Percentiles rank a stretch among this genome's conserved stretches.
These are phyloP conservation scores for Cucurbita maxima DNA, from an alignment of 306 rosid genomes.

Conservation along the genomic window DNA sequence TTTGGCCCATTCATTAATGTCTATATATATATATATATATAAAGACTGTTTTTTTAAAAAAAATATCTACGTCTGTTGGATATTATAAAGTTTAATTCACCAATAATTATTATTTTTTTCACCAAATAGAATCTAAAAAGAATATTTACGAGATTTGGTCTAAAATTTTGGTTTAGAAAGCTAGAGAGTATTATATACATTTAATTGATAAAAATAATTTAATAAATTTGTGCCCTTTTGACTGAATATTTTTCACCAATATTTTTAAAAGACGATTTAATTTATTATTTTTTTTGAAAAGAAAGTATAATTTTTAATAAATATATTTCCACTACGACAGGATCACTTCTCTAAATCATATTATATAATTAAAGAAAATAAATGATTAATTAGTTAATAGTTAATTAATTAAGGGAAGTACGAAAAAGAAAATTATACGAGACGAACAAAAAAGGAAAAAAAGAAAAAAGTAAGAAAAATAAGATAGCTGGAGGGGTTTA, in stretches of 20 bases:
- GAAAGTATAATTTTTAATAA: too few relatives aligned
- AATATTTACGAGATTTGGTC: conserved; percentile 1
- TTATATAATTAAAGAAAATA: too few relatives aligned
- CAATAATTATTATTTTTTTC: not conserved
- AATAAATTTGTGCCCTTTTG: not conserved
- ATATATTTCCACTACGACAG: too few relatives aligned
- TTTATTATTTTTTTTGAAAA: too few relatives aligned
- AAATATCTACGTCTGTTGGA: too few relatives aligned
- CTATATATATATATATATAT: not conserved
- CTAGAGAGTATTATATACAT: not conserved
- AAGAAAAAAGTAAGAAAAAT: not conserved
- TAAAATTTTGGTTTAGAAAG: not conserved
- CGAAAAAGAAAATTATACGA: not conserved
- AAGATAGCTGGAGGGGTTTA: not conserved
- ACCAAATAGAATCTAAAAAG: not conserved
- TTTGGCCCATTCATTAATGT: conserved; percentile 4
- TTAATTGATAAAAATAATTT: not conserved
- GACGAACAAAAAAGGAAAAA: not conserved
- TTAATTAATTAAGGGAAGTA: not conserved
- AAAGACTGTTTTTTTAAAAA: too few relatives aligned
- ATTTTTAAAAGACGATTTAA: too few relatives aligned
- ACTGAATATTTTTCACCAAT: not conserved
- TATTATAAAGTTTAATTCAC: not conserved
- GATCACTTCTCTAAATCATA: too few relatives aligned
- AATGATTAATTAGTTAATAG: too few relatives aligned